Base-by-base conservation (phyloP, 768 basidiomycete species). In the Galerina marginata region DNA sequence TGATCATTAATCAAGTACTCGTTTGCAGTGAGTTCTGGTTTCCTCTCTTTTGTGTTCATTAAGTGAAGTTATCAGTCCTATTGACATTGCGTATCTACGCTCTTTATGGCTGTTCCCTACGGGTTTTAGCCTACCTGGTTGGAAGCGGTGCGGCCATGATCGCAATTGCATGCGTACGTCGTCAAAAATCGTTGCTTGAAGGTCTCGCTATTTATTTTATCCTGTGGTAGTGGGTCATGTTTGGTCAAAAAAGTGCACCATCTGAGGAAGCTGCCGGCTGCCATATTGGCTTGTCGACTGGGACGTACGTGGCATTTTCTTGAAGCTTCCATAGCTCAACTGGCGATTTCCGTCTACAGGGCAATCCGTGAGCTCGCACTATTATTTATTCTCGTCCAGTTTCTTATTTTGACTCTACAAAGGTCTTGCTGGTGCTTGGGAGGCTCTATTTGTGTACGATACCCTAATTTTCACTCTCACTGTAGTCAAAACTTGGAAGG, bases 391-490 rank as follows among this genome's bases (percentile, higher is more conserved):
- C 29, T 23, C 37, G 39, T 20, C 20, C 20, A 20, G 20, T 20
- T 20, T 20, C 20, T 20, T 20, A 20, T 20, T 20, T 20, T 20
- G 20, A 20, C 20, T 20, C 20, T 20, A 20, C 20, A 20, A 43
- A 79, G 78, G 69, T 25, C 54, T 78, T 38, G 77, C 77, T 5
- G 65, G 60, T 6, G 73, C 81, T 16, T 86, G 84, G 83, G 83
- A 84, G 63, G 79, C 81, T 1, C 74, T 85, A 4, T 81, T 83
- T 56, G 63, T 77, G 1, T 84, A 79, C 59, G 85, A 87, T 64
- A 56, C 74, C 0, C 69, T 83, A 16, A 70, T 86, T 12, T 83
- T 86, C 59, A 58, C 61, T 20, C 70, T 86, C 20, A 86, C 82
- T 0, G 47, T 86, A n/a, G 64, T 67, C 64, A 83, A 81, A 66